phyloP scores from a whole-genome alignment of 176 grass and related monocot genomes.

The Neostapfia colusana region DNA sequence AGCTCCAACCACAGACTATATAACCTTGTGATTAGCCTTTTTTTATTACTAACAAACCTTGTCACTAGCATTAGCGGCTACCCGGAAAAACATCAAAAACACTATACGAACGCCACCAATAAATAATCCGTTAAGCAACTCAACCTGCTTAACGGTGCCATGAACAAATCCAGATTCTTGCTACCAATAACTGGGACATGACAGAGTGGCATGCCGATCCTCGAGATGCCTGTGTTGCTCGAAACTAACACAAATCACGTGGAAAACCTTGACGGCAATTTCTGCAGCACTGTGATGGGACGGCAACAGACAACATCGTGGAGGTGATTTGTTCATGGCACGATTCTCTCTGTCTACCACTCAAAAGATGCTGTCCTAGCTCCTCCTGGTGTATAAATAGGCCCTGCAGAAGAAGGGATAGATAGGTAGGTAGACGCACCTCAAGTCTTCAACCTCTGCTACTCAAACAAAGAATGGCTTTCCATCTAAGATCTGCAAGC shows the following conservation, averaged over 20 bases:
- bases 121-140: neutral
- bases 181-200: constrained; percentile 33
- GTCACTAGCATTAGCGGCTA: neutral
- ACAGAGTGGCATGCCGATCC: neutral
- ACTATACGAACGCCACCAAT: neutral
- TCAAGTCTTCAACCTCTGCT: neutral
- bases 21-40: neutral
- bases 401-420: neutral
- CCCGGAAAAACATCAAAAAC: too few species aligned
- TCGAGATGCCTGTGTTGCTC: neutral
- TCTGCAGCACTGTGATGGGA: neutral
- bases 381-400: constrained; percentile 44
- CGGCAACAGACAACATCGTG: constrained; percentile 10
- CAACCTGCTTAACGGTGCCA: neutral
- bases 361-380: neutral
- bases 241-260: constrained; percentile 10
- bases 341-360: constrained; percentile 41
- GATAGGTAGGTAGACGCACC: constrained; percentile 12
- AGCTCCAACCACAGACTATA: constrained; percentile 3
- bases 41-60: neutral
- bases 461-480: constrained; percentile 35
- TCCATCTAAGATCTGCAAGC: constrained; percentile 42
- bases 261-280: constrained; percentile 36
- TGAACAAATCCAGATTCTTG: constrained; percentile 35
- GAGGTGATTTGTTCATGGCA: constrained; percentile 8